Conservation (phyloP, 345 rosid species). For the Clausena lansium region DNA sequence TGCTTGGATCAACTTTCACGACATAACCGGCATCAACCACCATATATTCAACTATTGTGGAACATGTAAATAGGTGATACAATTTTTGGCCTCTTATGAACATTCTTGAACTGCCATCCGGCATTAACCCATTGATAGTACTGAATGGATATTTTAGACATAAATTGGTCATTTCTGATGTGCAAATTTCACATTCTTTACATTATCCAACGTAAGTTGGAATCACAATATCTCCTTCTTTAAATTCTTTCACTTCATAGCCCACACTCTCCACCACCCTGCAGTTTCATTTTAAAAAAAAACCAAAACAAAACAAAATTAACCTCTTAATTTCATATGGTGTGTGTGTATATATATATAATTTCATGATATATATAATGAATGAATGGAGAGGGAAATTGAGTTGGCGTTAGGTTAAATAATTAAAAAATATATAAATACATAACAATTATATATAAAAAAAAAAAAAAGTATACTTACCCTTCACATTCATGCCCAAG, state of each 20-base stretch:
- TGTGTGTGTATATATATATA: no score
- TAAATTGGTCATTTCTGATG: conserved; percentile 38
- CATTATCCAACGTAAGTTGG: conserved; percentile 55
- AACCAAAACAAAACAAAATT: no score
- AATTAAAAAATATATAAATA: no score
- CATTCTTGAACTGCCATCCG: conserved; percentile 59
- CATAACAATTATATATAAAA: no score
- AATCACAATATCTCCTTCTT: conserved; percentile 60
- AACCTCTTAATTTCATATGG: no score
- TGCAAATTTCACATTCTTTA: conserved; percentile 57
- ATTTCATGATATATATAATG: no score
- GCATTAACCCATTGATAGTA: conserved; percentile 34
- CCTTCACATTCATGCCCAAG: no score
- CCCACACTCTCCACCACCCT: conserved; percentile 68
- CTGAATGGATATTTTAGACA: conserved; percentile 44
- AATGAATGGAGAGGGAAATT: no score
- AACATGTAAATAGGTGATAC: conserved; percentile 47
- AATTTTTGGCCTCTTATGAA: conserved; percentile 41
- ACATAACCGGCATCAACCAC: conserved; percentile 44
- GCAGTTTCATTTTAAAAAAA: no score
- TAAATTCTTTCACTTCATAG: conserved; percentile 43
- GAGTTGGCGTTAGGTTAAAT: no score
- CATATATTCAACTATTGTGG: conserved; percentile 65
- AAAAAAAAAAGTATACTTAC: no score
- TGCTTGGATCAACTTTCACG: conserved; percentile 42